Conservation (phyloP, 2,329 filamentous ascomycete species). For the Dryadomyces quercus-mongolicae region DNA sequence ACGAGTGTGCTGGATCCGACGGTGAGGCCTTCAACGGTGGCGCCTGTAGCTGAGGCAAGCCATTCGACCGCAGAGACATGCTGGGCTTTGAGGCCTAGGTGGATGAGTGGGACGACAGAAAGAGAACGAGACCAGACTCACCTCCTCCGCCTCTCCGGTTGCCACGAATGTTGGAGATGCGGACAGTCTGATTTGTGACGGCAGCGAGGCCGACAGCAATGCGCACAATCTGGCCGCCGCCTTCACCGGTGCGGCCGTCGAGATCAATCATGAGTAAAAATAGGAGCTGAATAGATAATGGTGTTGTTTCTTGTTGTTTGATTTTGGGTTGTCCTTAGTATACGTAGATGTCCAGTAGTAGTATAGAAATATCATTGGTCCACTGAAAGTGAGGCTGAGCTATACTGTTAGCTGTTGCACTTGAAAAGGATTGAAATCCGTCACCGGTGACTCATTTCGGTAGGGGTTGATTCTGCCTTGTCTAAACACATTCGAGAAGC, state of each 20-base stretch:
- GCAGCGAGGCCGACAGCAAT: slow-evolving; percentile 44
- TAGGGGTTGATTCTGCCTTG: no score
- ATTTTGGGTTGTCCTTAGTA: no score
- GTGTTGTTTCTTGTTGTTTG: no score
- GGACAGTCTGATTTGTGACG: slow-evolving; percentile 39
- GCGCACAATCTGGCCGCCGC: slow-evolving; percentile 49
- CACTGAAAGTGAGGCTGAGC: no score
- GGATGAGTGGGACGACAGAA: background rate
- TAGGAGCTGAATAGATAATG: no score
- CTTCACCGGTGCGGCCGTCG: slow-evolving; percentile 47
- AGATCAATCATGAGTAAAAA: slow-evolving; percentile 30
- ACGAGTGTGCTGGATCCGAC: slow-evolving; percentile 39
- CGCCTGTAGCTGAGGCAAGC: slow-evolving; percentile 38
- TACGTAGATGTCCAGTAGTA: no score
- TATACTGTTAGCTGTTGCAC: no score
- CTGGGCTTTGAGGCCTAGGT: slow-evolving; percentile 44
- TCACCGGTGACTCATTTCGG: no score
- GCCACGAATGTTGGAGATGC: slow-evolving; percentile 41
- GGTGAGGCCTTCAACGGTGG: slow-evolving; percentile 34
- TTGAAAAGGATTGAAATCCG: no score
- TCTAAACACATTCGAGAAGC: no score
- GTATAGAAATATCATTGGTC: no score
- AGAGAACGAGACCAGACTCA: slow-evolving; percentile 8
- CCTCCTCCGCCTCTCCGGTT: slow-evolving; percentile 31
- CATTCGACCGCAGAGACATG: slow-evolving; percentile 44